Percentiles rank a stretch among this genome's conserved stretches.
Evolutionary conservation across 495 filamentous ascomycete genomes (phyloP).

Genomic region (Cenococcum geophilum): DNA sequence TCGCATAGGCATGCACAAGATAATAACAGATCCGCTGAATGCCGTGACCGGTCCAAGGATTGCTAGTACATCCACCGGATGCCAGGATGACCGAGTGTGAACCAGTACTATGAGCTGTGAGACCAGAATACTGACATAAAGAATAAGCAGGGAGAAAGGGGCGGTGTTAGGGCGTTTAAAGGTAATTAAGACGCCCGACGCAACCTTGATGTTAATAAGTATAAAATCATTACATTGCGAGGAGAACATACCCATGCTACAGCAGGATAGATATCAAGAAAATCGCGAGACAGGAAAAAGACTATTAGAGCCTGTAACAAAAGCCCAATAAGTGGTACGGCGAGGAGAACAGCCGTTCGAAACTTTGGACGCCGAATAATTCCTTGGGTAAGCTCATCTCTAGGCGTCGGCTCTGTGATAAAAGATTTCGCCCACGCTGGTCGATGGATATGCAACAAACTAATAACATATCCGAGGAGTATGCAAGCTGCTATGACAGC

Average conservation of each 20-base stretch:
- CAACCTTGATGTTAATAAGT: constrained; percentile 37
- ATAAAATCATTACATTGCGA: neutral
- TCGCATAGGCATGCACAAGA: constrained; percentile 68
- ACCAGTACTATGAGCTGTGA: constrained; percentile 40
- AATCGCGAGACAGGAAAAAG: constrained; percentile 33
- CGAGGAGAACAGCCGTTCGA: constrained; percentile 23
- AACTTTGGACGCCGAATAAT: constrained; percentile 25
- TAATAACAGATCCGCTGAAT: constrained; percentile 44
- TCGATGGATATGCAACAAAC: constrained; percentile 27
- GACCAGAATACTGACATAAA: constrained; percentile 36
- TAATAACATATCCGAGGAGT: constrained; percentile 38
- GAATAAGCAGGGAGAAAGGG: constrained; percentile 36
- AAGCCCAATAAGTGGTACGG: constrained; percentile 41
- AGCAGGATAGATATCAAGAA: constrained; percentile 34
- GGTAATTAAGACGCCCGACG: constrained; percentile 43
- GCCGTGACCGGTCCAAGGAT: constrained; percentile 41
- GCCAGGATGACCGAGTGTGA: constrained; percentile 27
- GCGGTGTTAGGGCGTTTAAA: constrained; percentile 47
- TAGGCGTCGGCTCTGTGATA: constrained; percentile 40
- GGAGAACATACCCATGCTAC: constrained; percentile 46
- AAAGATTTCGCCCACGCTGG: constrained; percentile 51
- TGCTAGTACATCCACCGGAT: constrained; percentile 38
- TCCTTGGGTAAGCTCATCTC: constrained; percentile 33
- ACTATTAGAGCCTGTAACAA: constrained; percentile 40
- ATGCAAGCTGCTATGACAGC: constrained; percentile 41